Conservation (phyloP, 495 filamentous ascomycete genomes). For the Mycothermus thermophilus region DNA sequence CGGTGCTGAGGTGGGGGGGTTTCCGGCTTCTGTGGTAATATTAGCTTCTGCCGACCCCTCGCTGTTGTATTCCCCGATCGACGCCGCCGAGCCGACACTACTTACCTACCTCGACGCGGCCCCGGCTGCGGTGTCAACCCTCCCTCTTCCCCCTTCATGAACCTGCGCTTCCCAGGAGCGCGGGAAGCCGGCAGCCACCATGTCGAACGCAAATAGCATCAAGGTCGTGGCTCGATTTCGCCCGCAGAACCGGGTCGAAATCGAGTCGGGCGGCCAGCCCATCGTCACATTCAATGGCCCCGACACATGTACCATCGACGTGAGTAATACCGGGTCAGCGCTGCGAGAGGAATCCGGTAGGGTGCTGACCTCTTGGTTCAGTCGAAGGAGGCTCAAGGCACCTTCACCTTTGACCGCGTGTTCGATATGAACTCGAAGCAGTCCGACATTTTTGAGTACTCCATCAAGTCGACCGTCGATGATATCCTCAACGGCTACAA, state of each 20-base stretch:
- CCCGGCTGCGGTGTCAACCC: constrained; percentile 1
- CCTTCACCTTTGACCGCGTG: constrained; percentile 94
- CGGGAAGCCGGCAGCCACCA: constrained; percentile 25
- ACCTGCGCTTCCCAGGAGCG: constrained; percentile 22
- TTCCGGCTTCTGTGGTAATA: too few species aligned
- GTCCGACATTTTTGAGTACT: constrained; percentile 89
- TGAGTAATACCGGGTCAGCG: too few species aligned
- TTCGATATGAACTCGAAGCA: constrained; percentile 87
- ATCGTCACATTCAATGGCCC: constrained; percentile 79
- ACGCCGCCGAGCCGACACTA: too few species aligned
- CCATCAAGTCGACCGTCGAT: constrained; percentile 88
- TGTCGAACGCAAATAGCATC: constrained; percentile 44
- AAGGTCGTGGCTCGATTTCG: constrained; percentile 93
- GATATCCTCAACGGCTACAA: constrained; percentile 99
- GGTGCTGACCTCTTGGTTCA: constrained; percentile 23
- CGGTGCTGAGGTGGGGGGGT: too few species aligned
- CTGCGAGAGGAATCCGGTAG: too few species aligned
- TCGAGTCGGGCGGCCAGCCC: constrained; percentile 75
- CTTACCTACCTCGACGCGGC: neutral
- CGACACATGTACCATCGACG: constrained; percentile 77
- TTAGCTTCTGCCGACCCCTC: too few species aligned
- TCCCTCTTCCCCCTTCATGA: constrained; percentile 16
- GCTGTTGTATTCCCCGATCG: too few species aligned
- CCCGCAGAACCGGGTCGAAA: constrained; percentile 87
- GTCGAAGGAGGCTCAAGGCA: constrained; percentile 69